Evolutionary conservation across 306 rosid genomes (phyloP).

Genomic region (Morella rubra): DNA sequence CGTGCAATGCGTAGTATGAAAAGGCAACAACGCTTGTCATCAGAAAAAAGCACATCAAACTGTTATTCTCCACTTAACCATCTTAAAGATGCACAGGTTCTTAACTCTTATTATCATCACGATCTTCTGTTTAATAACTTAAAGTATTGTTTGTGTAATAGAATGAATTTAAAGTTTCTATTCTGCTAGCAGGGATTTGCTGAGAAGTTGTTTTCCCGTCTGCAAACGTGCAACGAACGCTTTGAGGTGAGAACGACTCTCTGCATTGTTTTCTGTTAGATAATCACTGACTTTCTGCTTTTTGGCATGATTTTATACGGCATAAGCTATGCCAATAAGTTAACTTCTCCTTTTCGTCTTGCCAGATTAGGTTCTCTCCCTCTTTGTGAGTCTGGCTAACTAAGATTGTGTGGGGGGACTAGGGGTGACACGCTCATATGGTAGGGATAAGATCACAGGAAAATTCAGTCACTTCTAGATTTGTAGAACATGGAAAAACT

Average conservation of each 20-base stretch:
- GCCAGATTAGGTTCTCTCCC: not conserved
- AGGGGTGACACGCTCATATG: not conserved
- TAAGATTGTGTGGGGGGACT: not conserved
- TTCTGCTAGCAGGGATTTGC: constrained; percentile 69
- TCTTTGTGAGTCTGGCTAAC: not conserved
- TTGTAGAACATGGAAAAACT: not conserved
- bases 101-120: constrained; percentile 15
- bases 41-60: constrained; percentile 47
- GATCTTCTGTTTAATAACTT: not conserved
- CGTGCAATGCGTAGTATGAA: constrained; percentile 78
- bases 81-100: constrained; percentile 85
- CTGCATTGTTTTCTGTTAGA: not conserved
- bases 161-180: constrained; percentile 14
- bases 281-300: not conserved
- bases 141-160: constrained; percentile 17
- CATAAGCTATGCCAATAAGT: not conserved
- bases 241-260: constrained; percentile 60
- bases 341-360: not conserved
- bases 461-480: not conserved
- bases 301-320: not conserved
- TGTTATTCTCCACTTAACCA: constrained; percentile 86
- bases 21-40: constrained; percentile 64
- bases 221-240: constrained; percentile 59
- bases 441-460: not conserved
- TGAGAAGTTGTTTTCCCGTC: constrained; percentile 77